Conservation (phyloP, 169 alveolate species). For the Gregarina niphandrodes region DNA sequence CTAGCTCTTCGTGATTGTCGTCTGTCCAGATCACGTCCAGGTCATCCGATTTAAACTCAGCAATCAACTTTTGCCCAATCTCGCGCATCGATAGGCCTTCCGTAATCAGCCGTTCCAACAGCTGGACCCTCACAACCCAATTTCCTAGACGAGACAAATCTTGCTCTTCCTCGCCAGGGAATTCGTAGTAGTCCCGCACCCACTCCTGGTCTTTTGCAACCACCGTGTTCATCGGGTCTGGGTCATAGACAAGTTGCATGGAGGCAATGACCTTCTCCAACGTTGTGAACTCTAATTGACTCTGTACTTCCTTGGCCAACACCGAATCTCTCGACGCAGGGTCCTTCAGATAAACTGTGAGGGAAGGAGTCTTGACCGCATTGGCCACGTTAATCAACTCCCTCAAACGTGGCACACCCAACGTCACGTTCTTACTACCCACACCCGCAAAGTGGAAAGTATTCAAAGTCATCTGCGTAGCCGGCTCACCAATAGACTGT, state of each 20-base stretch:
- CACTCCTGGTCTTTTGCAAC: slow-evolving; percentile 63
- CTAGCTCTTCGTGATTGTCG: slow-evolving; percentile 79
- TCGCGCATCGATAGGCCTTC: slow-evolving; percentile 79
- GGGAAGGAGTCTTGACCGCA: slow-evolving; percentile 88
- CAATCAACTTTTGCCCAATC: slow-evolving; percentile 45
- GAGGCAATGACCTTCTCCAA: slow-evolving; percentile 63
- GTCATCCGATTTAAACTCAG: slow-evolving; percentile 58
- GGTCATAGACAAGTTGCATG: slow-evolving; percentile 84
- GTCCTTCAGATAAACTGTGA: slow-evolving; percentile 68
- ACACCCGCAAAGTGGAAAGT: slow-evolving; percentile 99
- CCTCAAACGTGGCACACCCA: slow-evolving; percentile 91
- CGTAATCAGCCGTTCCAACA: slow-evolving; percentile 67
- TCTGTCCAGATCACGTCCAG: slow-evolving; percentile 78
- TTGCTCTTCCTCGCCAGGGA: slow-evolving; percentile 69
- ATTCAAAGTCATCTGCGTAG: slow-evolving; percentile 99
- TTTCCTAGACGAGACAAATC: slow-evolving; percentile 35
- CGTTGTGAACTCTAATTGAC: slow-evolving; percentile 77
- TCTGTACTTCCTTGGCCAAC: slow-evolving; percentile 69
- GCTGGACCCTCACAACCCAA: slow-evolving; percentile 83
- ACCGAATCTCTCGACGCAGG: slow-evolving; percentile 57
- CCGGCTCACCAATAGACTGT: slow-evolving; percentile 99
- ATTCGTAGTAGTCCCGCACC: slow-evolving; percentile 77
- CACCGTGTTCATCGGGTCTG: slow-evolving; percentile 73
- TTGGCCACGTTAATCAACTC: slow-evolving; percentile 95
- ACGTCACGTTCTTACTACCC: slow-evolving; percentile 94